Evolutionary conservation across 2,329 filamentous ascomycete species (phyloP).

Genomic region (Fusarium sp.): DNA sequence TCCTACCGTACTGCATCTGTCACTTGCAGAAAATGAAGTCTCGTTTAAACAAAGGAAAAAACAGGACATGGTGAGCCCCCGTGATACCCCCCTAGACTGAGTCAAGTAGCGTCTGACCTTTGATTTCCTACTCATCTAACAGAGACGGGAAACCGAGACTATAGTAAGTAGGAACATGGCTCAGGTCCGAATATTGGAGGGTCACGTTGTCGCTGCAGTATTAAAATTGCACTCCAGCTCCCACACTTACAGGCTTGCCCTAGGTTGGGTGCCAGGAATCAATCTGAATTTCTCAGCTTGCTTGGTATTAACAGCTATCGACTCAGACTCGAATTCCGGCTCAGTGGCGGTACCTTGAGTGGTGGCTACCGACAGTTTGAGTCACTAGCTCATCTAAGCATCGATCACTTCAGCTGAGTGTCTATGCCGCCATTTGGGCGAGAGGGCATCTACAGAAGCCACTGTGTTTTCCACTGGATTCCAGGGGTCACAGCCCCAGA

Average conservation of each 20-base stretch:
- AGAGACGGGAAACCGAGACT: conserved; percentile 31
- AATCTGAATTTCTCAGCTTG: background rate
- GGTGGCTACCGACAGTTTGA: conserved; percentile 28
- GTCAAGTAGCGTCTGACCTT: conserved; percentile 40
- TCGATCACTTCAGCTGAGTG: conserved; percentile 9
- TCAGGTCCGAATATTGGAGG: conserved; percentile 34
- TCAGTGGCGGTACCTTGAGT: conserved; percentile 23
- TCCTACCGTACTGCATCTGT: background rate
- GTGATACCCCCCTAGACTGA: conserved; percentile 30
- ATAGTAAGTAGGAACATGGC: conserved; percentile 29
- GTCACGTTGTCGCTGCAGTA: conserved; percentile 37
- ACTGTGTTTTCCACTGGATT: conserved; percentile 19
- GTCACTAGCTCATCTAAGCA: background rate
- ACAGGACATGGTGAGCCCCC: conserved; percentile 4
- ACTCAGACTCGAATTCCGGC: background rate
- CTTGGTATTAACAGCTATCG: background rate
- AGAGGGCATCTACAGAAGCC: background rate
- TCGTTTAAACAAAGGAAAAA: conserved; percentile 13
- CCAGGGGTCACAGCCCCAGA: conserved; percentile 16
- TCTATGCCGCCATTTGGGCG: background rate
- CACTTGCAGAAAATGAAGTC: background rate
- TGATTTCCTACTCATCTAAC: conserved; percentile 35
- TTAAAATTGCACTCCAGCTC: conserved; percentile 34
- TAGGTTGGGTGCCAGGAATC: background rate
- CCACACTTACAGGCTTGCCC: background rate